Percentiles rank a stretch among this genome's conserved stretches.
These are phyloP conservation scores for Oryza rufipogon DNA, from an alignment of 176 grass and related monocot species.

Conservation along the genomic window DNA sequence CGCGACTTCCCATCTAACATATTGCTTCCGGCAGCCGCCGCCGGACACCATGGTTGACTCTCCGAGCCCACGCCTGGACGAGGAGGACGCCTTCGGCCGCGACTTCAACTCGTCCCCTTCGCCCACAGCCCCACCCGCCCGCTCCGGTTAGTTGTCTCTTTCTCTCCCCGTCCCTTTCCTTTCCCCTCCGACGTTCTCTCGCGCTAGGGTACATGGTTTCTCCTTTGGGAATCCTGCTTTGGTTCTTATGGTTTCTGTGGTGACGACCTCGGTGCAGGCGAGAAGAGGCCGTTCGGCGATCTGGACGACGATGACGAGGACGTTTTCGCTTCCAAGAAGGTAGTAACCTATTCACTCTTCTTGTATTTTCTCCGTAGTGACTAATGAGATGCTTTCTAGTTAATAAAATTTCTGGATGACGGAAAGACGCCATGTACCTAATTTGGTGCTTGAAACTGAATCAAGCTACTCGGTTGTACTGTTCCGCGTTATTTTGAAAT, in stretches of 20 bases:
- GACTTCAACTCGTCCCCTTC: constrained; percentile 41
- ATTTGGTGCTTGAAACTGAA: constrained; percentile 2
- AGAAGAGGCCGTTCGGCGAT: constrained; percentile 77
- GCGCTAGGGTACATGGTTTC: not conserved
- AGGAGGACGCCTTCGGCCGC: constrained; percentile 36
- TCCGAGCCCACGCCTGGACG: constrained; percentile 28
- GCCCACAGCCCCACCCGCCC: constrained; percentile 12
- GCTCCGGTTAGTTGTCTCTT: constrained; percentile 4
- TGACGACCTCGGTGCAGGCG: constrained; percentile 48
- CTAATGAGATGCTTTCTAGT: no score
- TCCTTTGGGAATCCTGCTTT: not conserved
- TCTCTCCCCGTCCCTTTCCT: not conserved
- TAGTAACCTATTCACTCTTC: constrained; percentile 9
- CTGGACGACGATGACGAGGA: constrained; percentile 88
- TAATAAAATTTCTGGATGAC: no score
- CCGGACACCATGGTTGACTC: constrained; percentile 25
- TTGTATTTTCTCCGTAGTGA: not conserved
- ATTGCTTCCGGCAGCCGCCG: not conserved
- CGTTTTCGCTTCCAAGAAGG: constrained; percentile 82
- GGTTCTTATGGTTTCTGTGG: constrained; percentile 17
- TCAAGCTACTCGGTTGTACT: not conserved
- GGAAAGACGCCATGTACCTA: no score
- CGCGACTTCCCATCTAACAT: not conserved
- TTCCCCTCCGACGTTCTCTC: not conserved
- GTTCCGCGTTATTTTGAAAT: not conserved